Base-by-base conservation (phyloP, 75 land plant genomes). In the Sequoiadendron giganteum region DNA sequence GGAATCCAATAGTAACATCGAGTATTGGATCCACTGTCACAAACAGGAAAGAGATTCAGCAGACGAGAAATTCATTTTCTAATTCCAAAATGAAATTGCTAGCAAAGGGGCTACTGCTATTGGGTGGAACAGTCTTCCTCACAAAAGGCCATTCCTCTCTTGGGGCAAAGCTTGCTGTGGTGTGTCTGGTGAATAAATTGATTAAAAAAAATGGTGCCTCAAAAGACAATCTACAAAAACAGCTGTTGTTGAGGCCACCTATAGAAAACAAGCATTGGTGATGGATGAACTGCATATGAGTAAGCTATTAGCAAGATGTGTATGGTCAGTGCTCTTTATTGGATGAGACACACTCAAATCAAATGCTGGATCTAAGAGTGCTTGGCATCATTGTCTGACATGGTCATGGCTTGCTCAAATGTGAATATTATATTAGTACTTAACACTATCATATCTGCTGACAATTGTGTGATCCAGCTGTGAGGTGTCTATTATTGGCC, bases 141-240 rank as follows among this genome's bases (percentile, higher is more conserved):
- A 85, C 95, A 34, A 87, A 91, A 28, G 94, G 97, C 36, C 95
- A 94, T 84, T 90, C 95, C 8, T 65, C 93, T 43, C 65, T 98
- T 30, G 96, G 97, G 58, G 94, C 98, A 43, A 95, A 96, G 90
- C 89, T 98, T 86, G 97, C 96, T 11, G 88, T 96, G 88, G 95
- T 90, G 19, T 93, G 92, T 73, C 65, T 97, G 1, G 87, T 95
- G 72, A 95, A 91, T 14, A 96, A 95, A 84, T 79, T 95, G 55
- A 82, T 85, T 56, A 88, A 92, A 81, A 91, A 84, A 30, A 76
- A 86, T 25, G 79, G 54, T 76, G 40, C 84, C 18, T 75, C 91
- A 56, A 83, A 34, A 48, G 32, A 70, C 81, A 68, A 43, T 76
- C n/a, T 43, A 13, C 45, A 86, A 25, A 82, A 82, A 42, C 84